Evolutionary conservation across 805 yeast species (phyloP).

Genomic region (Metschnikowia chrysomelidarum): DNA sequence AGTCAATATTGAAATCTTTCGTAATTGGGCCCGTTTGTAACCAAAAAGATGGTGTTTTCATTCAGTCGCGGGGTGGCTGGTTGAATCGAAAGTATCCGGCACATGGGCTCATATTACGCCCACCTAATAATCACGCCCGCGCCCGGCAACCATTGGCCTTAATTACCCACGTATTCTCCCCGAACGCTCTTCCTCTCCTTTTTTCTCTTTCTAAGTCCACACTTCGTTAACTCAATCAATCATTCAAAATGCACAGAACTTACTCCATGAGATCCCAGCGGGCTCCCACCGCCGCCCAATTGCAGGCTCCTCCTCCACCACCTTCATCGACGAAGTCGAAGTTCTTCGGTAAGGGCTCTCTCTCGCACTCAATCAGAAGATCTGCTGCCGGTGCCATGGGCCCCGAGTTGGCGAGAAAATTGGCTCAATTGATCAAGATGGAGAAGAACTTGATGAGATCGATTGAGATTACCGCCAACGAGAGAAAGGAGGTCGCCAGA

Average conservation of each 20-base stretch:
- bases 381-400: slow-evolving; percentile 77
- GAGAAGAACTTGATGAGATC: slow-evolving; percentile 81
- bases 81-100: slow-evolving; percentile 4
- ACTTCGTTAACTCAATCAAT: background rate
- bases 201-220: background rate
- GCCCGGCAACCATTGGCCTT: slow-evolving; percentile 3
- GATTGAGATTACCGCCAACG: slow-evolving; percentile 71
- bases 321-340: slow-evolving; percentile 84
- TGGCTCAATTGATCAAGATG: slow-evolving; percentile 72
- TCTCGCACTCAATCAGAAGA: slow-evolving; percentile 61
- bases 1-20: no score
- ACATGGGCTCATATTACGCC: slow-evolving; percentile 5
- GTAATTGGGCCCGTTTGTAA: no score
- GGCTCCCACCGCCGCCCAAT: slow-evolving; percentile 96
- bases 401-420: slow-evolving; percentile 74
- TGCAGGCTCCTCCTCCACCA: slow-evolving; percentile 94
- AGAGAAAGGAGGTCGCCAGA: slow-evolving; percentile 78
- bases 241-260: slow-evolving; percentile 88
- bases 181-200: background rate
- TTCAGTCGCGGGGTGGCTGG: slow-evolving; percentile 9
- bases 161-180: slow-evolving; percentile 2
- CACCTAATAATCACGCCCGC: slow-evolving; percentile 6
- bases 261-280: slow-evolving; percentile 92
- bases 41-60: no score
- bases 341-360: slow-evolving; percentile 83